Conservation (phyloP, 352 stramenopile species). For the Globisporangium canariense region DNA sequence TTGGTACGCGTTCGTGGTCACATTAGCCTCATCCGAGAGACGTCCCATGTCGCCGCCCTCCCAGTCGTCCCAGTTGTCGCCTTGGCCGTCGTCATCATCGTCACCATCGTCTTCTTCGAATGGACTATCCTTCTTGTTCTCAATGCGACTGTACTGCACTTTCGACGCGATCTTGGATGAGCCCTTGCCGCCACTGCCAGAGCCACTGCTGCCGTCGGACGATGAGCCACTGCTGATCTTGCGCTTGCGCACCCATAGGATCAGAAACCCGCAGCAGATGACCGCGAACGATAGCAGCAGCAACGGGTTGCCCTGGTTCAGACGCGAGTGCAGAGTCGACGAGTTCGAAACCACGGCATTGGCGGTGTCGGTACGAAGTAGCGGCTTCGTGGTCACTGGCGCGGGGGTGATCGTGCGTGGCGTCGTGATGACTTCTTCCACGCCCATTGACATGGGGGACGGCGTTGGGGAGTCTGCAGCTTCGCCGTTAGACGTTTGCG, state of each 20-base stretch:
- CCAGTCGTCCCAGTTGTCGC: constrained; percentile 72
- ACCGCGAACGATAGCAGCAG: constrained; percentile 34
- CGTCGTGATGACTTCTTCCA: not conserved
- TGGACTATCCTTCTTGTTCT: constrained; percentile 44
- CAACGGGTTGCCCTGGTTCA: constrained; percentile 46
- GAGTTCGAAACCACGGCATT: constrained; percentile 18
- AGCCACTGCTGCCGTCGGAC: constrained; percentile 9
- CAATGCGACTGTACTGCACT: constrained; percentile 67
- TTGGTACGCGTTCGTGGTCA: constrained; percentile 22
- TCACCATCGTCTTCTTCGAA: constrained; percentile 45
- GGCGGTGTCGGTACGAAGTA: constrained; percentile 29
- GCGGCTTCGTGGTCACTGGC: constrained; percentile 26
- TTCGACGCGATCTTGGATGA: constrained; percentile 25
- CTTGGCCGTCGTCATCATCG: constrained; percentile 39
- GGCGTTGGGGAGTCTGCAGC: not conserved
- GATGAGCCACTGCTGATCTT: constrained; percentile 11
- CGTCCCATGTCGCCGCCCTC: constrained; percentile 31
- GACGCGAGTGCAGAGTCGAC: constrained; percentile 19
- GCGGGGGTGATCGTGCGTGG: not conserved
- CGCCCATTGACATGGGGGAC: not conserved
- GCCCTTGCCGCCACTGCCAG: not conserved
- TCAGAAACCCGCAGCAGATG: constrained; percentile 55
- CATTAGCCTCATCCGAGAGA: constrained; percentile 8
- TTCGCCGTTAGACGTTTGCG: not conserved
- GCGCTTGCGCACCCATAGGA: constrained; percentile 52